Conservation (phyloP, 2,329 filamentous ascomycete genomes). For the Monilinia vaccinii-corymbosi region DNA sequence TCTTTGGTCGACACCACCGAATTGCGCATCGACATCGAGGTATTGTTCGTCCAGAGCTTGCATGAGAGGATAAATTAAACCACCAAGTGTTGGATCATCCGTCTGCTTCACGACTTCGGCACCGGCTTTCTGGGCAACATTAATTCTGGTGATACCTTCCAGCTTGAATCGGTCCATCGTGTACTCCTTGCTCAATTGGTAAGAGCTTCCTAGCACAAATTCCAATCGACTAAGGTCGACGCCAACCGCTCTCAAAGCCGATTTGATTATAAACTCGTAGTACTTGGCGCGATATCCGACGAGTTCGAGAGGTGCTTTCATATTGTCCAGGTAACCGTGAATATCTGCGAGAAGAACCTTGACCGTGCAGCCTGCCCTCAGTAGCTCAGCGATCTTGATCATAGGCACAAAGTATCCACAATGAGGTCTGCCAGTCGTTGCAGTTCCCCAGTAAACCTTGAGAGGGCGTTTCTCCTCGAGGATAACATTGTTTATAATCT, state of each 20-base stretch:
- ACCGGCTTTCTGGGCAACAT: conserved; percentile 70
- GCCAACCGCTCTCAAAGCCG: conserved; percentile 45
- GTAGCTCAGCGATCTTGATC: conserved; percentile 82
- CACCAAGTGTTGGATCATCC: conserved; percentile 62
- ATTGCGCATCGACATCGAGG: conserved; percentile 78
- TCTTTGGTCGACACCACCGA: conserved; percentile 78
- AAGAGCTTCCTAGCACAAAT: conserved; percentile 77
- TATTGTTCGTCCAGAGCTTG: conserved; percentile 41
- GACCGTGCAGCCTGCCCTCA: conserved; percentile 75
- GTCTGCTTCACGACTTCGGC: conserved; percentile 80
- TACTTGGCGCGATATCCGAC: conserved; percentile 72
- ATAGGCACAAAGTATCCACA: conserved; percentile 75
- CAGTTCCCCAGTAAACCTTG: conserved; percentile 79
- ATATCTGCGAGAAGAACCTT: conserved; percentile 64
- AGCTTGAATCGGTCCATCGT: conserved; percentile 84
- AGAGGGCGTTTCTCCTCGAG: conserved; percentile 60
- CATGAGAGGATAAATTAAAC: conserved; percentile 75
- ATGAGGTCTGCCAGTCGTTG: conserved; percentile 60
- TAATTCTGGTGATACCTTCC: conserved; percentile 30
- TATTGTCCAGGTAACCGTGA: conserved; percentile 70
- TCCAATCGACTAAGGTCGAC: conserved; percentile 67
- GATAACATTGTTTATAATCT: conserved; percentile 68
- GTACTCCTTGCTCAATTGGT: conserved; percentile 67
- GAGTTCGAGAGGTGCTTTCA: conserved; percentile 82
- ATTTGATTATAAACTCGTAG: conserved; percentile 69